Base-by-base conservation (phyloP, 2,329 filamentous ascomycete species). In the Whalleya microplaca region DNA sequence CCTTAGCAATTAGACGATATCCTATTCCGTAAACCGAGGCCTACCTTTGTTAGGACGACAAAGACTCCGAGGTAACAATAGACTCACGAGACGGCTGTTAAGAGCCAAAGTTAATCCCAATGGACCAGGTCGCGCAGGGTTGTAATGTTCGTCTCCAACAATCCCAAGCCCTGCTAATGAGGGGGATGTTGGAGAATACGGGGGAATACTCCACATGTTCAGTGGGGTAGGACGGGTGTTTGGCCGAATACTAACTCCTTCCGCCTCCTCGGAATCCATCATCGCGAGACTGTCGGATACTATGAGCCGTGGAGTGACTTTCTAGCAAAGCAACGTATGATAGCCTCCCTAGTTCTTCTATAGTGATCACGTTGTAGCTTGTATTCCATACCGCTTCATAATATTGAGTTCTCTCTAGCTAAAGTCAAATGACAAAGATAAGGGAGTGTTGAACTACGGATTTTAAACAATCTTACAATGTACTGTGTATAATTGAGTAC, bases 171-270 rank as follows among this genome's bases (percentile, higher is more conserved):
- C 46, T 51, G 44, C 42, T 49, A 56, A 55, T 61, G 56, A 53
- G 40, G 49, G 59, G 49, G 27, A 14, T 52, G 44, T 40, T 60
- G 61, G 59, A 59, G 53, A 47, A 61, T 52, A 59, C 49, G 47
- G 51, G 47, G 41, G 20, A 37, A 48, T 29, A 55, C 54, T 56
- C 59, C 53, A 55, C 49, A 53, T 53, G 44, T 54, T 55, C 46
- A 21, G 51, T 45, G 55, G 55, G 42, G 50, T 46, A 18, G n/a
- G 18, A 23, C 12, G 44, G 44, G 21, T 29, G 29, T 29, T 29
- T 45, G 12, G 29, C 44, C 44, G 44, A 48, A 43, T 48, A 45
- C 47, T 50, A 48, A 47, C 44, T 41, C 14, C 32, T 16, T 14
- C 32, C 32, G 32, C 32, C 32, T 5, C 3, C 32, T 37, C 32